Evolutionary conservation across 108 stramenopile genomes (phyloP).

Genomic region (Cyclostephanos tholiformis): DNA sequence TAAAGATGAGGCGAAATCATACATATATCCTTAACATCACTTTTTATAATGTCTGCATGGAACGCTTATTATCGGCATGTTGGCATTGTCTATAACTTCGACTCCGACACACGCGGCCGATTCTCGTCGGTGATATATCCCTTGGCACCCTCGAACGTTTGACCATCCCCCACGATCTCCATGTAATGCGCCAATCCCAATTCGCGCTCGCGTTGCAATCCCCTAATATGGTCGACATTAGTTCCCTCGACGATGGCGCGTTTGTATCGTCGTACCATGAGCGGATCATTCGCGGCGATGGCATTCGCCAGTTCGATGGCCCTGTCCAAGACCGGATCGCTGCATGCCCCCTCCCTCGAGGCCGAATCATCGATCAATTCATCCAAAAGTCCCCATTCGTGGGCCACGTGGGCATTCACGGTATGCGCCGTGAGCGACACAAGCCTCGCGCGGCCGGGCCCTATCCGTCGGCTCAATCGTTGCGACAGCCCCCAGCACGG

Average conservation of each 20-base stretch:
- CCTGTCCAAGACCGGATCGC: conserved; percentile 27
- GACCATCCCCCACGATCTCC: conserved; percentile 55
- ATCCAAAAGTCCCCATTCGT: conserved; percentile 58
- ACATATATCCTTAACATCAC: no score
- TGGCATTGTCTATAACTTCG: conserved; percentile 43
- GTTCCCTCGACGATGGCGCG: conserved; percentile 59
- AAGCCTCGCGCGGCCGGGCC: conserved; percentile 54
- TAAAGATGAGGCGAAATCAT: no score
- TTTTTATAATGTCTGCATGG: no score
- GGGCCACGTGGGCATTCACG: conserved; percentile 41
- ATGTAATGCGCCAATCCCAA: conserved; percentile 58
- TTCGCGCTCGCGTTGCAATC: conserved; percentile 52
- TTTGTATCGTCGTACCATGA: conserved; percentile 60
- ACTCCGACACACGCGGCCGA: conserved; percentile 33
- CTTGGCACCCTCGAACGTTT: conserved; percentile 56
- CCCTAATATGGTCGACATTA: conserved; percentile 24
- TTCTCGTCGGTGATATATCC: conserved; percentile 47
- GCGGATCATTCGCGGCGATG: conserved; percentile 44
- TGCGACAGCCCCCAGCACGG: conserved; percentile 66
- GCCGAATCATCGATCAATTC: conserved; percentile 37
- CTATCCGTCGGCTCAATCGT: conserved; percentile 45
- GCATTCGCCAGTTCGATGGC: conserved; percentile 57
- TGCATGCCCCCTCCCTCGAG: background rate
- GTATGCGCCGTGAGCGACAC: conserved; percentile 44
- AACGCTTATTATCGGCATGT: no score